These are phyloP conservation scores for Trametes hirsuta DNA, from an alignment of 1,284 basidiomycete species.

Conservation along the genomic window DNA sequence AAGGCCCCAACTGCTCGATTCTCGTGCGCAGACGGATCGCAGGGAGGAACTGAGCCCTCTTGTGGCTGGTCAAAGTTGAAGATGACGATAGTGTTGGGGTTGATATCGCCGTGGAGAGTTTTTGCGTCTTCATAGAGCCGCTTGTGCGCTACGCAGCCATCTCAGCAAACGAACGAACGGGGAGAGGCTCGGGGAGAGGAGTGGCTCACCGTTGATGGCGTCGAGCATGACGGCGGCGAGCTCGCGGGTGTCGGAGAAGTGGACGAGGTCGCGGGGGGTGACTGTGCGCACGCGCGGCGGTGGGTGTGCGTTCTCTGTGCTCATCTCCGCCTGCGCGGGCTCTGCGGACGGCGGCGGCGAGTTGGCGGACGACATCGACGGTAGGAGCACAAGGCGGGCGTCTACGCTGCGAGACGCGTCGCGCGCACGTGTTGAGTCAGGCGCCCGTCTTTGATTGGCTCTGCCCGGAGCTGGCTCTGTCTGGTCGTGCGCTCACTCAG, in stretches of 20 bases:
- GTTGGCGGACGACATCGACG: neutral
- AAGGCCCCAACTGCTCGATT: too few relatives aligned
- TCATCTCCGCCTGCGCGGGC: too few relatives aligned
- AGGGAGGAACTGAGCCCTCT: too few relatives aligned
- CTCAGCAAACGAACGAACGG: neutral
- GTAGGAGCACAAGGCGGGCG: neutral
- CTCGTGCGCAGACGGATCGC: too few relatives aligned
- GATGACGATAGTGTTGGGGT: slow-evolving; percentile 9
- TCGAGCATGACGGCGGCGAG: slow-evolving; percentile 2
- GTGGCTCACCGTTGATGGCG: neutral
- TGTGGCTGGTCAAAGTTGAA: neutral
- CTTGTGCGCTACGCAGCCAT: neutral
- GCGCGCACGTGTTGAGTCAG: neutral
- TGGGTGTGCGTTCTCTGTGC: neutral
- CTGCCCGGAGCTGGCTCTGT: too few relatives aligned
- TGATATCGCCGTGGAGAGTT: slow-evolving; percentile 9
- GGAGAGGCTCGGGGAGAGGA: too few relatives aligned
- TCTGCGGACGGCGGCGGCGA: too few relatives aligned
- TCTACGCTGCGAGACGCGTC: neutral
- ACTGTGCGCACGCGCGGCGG: neutral
- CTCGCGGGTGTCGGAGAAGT: slow-evolving; percentile 1
- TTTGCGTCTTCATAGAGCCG: neutral
- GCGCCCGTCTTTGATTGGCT: too few relatives aligned
- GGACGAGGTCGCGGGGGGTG: neutral
- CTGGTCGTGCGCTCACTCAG: too few relatives aligned